Base-by-base conservation (phyloP, 768 basidiomycete genomes). In the Suillus spraguei region DNA sequence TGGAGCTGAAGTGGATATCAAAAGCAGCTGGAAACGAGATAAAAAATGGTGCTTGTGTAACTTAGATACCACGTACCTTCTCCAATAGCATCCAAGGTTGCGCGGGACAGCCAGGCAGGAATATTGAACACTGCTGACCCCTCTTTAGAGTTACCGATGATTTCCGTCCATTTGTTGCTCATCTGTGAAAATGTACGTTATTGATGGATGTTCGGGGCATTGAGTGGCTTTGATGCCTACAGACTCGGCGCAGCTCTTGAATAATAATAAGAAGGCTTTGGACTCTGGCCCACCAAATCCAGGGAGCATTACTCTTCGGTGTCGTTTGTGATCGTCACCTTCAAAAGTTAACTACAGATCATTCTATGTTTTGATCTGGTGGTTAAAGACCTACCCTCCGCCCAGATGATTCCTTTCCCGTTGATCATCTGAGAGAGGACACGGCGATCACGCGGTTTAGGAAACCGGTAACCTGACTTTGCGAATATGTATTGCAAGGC, bases 261-360 rank as follows among this genome's bases (percentile, higher is more conserved):
- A 86, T 55, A 85, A 74, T 32, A 78, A 74, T 8, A 86, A 75
- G 63, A 83, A 85, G 1, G 84, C 77, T 61, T 79, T 85, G 36
- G 80, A 78, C 65, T 86, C 83, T 0, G 80, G 79, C 10, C 71
- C 78, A 60, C 85, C 84, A 63, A 87, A 87, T 3, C 83, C 85
- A 3, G 84, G 85, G 55, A 83, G 75, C 78, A 86, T 81, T 24
- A 84, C 77, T 65, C 78, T 85, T 63, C 83, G 73, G 60, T 87
- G 85, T 52, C 86, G 79, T 68, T 76, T 83, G 64, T 87, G 86
- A 39, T 74, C 79, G n/a, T 79, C 74, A 2, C 80, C 74, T 75
- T 54, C 6, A 16, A 52, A 60, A 32, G 9, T 47, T 8, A 36
- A 35, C 5, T n/a, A 20, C 24, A 41, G 10, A 58, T 16, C 38